phyloP scores from a whole-genome alignment of 2,329 filamentous ascomycete genomes.

The Aspergillus ochraceoroseus region DNA sequence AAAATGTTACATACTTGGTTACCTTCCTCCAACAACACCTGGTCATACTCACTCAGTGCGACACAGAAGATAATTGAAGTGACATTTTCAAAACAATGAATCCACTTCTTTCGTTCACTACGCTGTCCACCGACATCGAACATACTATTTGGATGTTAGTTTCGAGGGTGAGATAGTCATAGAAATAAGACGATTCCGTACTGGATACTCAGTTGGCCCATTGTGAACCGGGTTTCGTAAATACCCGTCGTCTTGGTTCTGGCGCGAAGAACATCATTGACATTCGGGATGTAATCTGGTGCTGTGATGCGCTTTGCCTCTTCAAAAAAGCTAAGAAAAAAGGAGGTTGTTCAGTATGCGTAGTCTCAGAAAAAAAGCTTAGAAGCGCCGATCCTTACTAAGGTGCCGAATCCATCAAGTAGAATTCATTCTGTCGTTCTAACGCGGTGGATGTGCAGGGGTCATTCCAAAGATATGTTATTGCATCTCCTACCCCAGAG shows the following conservation, averaged over 20 bases:
- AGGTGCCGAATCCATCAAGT: constrained; percentile 97
- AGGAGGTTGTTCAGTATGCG: constrained; percentile 25
- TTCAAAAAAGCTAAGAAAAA: constrained; percentile 75
- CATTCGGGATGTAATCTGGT: constrained; percentile 81
- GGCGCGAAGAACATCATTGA: constrained; percentile 91
- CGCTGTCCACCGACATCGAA: constrained; percentile 97
- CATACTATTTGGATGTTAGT: constrained; percentile 61
- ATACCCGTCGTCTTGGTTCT: constrained; percentile 98
- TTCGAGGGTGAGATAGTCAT: constrained; percentile 19
- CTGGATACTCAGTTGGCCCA: constrained; percentile 99
- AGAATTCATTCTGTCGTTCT: constrained; percentile 96
- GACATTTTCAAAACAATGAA: constrained; percentile 99
- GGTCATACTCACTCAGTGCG: constrained; percentile 95
- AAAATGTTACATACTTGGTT: constrained; percentile 66
- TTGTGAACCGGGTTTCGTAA: constrained; percentile 96
- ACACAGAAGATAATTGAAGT: constrained; percentile 99
- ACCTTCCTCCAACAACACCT: constrained; percentile 92
- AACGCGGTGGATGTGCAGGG: constrained; percentile 75
- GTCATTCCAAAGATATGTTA: constrained; percentile 86
- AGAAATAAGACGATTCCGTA: constrained; percentile 50
- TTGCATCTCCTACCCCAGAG: constrained; percentile 71
- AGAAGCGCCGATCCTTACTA: constrained; percentile 62
- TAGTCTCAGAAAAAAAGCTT: constrained; percentile 14
- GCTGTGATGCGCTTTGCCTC: constrained; percentile 80
- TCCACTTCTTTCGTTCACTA: constrained; percentile 99